These are phyloP conservation scores for Paradendryphiella salina DNA, from an alignment of 2,329 filamentous ascomycete species.

Conservation along the genomic window DNA sequence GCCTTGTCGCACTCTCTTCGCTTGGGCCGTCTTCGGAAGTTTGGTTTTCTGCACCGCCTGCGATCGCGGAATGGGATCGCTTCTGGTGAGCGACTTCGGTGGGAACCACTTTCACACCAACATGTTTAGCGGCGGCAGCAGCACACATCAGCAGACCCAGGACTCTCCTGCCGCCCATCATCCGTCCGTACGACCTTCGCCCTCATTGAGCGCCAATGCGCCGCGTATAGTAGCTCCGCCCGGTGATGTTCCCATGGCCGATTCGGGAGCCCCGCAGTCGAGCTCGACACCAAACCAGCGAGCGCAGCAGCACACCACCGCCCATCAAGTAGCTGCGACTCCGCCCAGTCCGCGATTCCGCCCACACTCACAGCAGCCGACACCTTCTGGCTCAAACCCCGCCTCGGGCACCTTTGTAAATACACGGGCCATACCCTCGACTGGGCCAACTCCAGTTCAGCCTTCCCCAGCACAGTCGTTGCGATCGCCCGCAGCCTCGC, in stretches of 20 bases:
- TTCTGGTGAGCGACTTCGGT: slow-evolving; percentile 69
- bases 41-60: slow-evolving; percentile 17
- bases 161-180: slow-evolving; percentile 44
- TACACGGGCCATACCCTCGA: slow-evolving; percentile 29
- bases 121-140: slow-evolving; percentile 60
- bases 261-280: slow-evolving; percentile 40
- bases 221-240: slow-evolving; percentile 30
- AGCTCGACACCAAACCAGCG: slow-evolving; percentile 36
- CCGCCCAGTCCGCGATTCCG: slow-evolving; percentile 44
- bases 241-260: slow-evolving; percentile 47
- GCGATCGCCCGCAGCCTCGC: slow-evolving; percentile 37
- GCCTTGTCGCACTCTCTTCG: slow-evolving; percentile 19
- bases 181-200: slow-evolving; percentile 40
- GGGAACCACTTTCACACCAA: slow-evolving; percentile 74
- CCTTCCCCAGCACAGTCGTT: slow-evolving; percentile 34
- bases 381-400: slow-evolving; percentile 27
- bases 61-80: slow-evolving; percentile 61
- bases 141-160: slow-evolving; percentile 49
- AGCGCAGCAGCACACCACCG: slow-evolving; percentile 29
- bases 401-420: slow-evolving; percentile 22
- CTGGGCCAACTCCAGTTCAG: slow-evolving; percentile 16
- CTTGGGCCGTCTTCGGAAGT: slow-evolving; percentile 3
- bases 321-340: slow-evolving; percentile 27
- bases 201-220: slow-evolving; percentile 33
- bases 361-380: slow-evolving; percentile 41